phyloP scores from a whole-genome alignment of 75 land plant species.

The Picea sitchensis region DNA sequence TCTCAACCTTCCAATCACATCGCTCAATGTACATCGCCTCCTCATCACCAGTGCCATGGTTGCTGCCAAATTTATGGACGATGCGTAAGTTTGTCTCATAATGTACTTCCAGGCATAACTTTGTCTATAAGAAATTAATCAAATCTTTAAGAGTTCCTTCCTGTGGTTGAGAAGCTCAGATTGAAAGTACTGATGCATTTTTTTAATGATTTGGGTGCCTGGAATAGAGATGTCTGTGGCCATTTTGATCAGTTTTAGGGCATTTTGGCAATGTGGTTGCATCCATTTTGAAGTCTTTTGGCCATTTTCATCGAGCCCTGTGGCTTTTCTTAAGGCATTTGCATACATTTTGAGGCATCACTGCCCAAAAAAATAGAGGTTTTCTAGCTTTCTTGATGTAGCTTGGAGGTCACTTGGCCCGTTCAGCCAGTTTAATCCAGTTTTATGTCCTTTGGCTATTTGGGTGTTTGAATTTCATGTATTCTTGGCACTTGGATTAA shows the following conservation, averaged over 20 bases:
- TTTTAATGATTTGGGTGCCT: not conserved
- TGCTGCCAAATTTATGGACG: conserved; percentile 37
- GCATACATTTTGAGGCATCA: not conserved
- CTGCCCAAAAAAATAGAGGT: not conserved
- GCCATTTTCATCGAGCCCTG: not conserved
- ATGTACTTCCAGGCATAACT: too few relatives aligned
- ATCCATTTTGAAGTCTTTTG: too few relatives aligned
- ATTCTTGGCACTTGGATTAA: not conserved
- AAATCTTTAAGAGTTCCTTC: too few relatives aligned
- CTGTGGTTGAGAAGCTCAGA: too few relatives aligned
- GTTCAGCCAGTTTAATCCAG: not conserved
- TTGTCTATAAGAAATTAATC: too few relatives aligned
- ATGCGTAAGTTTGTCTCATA: conserved; percentile 15
- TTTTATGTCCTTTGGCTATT: not conserved
- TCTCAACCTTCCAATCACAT: conserved; percentile 19
- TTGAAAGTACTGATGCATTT: not conserved
- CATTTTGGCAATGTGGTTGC: not conserved
- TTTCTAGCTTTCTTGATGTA: not conserved
- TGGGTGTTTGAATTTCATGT: not conserved
- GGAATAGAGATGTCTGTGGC: too few relatives aligned
- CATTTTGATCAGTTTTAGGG: not conserved
- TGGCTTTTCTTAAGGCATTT: not conserved
- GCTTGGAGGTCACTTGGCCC: not conserved
- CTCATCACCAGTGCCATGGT: conserved; percentile 47
- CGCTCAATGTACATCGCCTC: conserved; percentile 33